Evolutionary conservation across 805 yeast species (phyloP).

Genomic region (Vanderwaltozyma yarrowii): DNA sequence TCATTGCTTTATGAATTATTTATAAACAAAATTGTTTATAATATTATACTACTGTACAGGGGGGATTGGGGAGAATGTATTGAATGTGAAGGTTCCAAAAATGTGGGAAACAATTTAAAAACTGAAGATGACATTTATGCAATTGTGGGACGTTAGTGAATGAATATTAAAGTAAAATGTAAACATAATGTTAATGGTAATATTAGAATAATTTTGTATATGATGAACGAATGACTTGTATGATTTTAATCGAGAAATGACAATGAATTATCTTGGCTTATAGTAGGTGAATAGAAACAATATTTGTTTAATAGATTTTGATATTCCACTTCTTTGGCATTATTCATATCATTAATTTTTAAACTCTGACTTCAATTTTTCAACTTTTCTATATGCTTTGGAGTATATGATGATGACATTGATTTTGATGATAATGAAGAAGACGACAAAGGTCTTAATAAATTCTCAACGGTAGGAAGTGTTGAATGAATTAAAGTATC

Average conservation of each 20-base stretch:
- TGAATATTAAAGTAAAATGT: too few species aligned
- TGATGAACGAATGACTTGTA: too few species aligned
- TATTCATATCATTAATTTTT: neutral
- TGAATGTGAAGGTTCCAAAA: too few species aligned
- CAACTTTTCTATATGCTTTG: neutral
- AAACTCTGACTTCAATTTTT: neutral
- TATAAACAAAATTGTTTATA: too few species aligned
- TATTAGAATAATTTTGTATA: too few species aligned
- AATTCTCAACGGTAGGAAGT: neutral
- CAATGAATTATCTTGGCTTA: neutral
- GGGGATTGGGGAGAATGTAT: too few species aligned
- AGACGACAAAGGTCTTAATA: neutral
- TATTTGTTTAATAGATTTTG: neutral
- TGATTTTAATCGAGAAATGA: neutral
- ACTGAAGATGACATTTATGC: too few species aligned
- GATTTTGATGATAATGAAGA: neutral
- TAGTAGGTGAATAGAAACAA: neutral
- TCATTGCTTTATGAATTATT: too few species aligned
- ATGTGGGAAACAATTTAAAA: too few species aligned
- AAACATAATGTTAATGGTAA: too few species aligned
- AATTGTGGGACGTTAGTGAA: too few species aligned
- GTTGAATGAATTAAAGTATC: neutral
- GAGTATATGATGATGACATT: neutral
- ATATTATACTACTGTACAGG: too few species aligned
- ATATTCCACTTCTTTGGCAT: neutral